Conservation (phyloP, 208 protist species). For the Naegleria fowleri region DNA sequence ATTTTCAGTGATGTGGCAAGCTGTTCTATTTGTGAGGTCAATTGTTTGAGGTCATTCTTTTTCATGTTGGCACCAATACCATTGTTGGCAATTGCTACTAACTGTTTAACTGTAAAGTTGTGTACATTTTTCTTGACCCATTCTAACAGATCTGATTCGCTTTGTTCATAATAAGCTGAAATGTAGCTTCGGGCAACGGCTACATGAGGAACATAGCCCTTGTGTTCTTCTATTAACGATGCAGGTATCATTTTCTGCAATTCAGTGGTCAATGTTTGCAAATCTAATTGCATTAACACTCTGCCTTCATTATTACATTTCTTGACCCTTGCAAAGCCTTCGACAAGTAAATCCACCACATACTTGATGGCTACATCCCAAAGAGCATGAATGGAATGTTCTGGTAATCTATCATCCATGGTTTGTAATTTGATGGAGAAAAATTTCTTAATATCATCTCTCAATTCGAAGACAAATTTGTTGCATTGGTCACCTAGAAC, state of each 20-base stretch:
- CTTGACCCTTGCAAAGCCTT: slow-evolving; percentile 6
- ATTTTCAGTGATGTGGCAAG: background rate
- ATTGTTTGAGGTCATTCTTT: slow-evolving; percentile 1
- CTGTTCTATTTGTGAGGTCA: background rate
- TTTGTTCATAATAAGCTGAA: background rate
- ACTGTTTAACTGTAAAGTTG: background rate
- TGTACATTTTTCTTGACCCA: slow-evolving; percentile 3
- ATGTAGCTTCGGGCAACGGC: background rate
- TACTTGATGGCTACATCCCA: background rate
- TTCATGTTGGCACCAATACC: background rate
- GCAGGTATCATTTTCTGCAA: background rate
- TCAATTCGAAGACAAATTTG: background rate
- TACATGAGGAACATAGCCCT: background rate
- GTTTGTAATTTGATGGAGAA: slow-evolving; percentile 5
- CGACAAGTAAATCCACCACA: background rate
- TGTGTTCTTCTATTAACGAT: background rate
- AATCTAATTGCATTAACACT: background rate
- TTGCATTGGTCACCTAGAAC: background rate
- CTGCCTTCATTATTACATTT: slow-evolving; percentile 2
- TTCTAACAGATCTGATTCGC: background rate
- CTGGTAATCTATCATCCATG: background rate
- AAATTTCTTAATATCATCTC: background rate
- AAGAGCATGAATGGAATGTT: background rate
- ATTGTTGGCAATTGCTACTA: background rate
- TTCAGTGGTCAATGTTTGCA: background rate